Conservation (phyloP, 225 moss, liverwort and hornwort species). For the Lunularia cruciata region DNA sequence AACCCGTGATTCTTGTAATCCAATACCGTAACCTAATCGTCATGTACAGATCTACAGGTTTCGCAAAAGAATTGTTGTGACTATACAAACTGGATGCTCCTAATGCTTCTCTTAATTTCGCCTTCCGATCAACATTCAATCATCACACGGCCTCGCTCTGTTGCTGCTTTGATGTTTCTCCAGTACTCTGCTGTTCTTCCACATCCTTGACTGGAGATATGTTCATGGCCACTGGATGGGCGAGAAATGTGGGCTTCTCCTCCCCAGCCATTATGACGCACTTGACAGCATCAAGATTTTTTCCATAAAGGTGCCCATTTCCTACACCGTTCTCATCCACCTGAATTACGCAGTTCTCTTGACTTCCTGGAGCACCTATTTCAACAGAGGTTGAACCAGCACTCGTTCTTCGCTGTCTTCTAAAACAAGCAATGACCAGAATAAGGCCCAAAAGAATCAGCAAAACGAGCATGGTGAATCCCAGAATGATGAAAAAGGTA, state of each 20-base stretch:
- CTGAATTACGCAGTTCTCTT: slow-evolving; percentile 35
- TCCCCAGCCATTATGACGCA: slow-evolving; percentile 52
- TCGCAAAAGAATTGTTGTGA: not conserved
- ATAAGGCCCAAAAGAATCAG: slow-evolving; percentile 32
- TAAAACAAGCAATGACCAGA: slow-evolving; percentile 40
- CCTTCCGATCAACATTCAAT: not conserved
- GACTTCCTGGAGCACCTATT: slow-evolving; percentile 1
- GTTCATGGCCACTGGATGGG: slow-evolving; percentile 26
- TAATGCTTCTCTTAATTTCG: not conserved
- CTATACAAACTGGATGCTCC: not conserved
- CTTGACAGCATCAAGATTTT: slow-evolving; percentile 37
- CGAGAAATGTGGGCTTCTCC: slow-evolving; percentile 45
- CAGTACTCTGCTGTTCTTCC: not conserved
- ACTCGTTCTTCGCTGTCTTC: slow-evolving; percentile 22
- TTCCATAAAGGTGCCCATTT: not conserved
- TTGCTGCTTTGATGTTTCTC: slow-evolving; percentile 11
- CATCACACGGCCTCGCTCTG: not conserved
- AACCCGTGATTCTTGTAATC: not conserved
- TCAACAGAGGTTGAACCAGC: not conserved
- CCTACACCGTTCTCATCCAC: slow-evolving; percentile 27
- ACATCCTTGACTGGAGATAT: not conserved
- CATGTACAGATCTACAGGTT: not conserved
- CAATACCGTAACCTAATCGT: not conserved
- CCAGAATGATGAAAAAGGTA: slow-evolving; percentile 47
- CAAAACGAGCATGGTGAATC: slow-evolving; percentile 47